Evolutionary conservation across 371 early-diverging fungal species (phyloP).

Genomic region (Rhizopus microsporus): DNA sequence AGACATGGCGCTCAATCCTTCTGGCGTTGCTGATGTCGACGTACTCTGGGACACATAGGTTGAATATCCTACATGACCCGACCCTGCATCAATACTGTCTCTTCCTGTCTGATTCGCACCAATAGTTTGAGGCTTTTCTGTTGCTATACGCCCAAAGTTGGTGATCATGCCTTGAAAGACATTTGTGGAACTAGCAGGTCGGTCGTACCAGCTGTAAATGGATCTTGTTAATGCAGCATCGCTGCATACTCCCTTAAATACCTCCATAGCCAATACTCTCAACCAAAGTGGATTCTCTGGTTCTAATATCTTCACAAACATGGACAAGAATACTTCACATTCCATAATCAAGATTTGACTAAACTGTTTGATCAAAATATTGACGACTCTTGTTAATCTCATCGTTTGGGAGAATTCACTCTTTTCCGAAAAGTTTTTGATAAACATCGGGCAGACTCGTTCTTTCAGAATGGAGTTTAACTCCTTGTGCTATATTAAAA

Average conservation of each 20-base stretch:
- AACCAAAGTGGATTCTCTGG: conserved; percentile 85
- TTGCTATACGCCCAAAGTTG: conserved; percentile 74
- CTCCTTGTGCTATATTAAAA: conserved; percentile 63
- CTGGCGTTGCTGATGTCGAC: conserved; percentile 2
- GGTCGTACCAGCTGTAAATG: conserved; percentile 80
- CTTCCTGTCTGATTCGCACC: conserved; percentile 57
- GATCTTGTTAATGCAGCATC: conserved; percentile 62
- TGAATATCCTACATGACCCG: conserved; percentile 10
- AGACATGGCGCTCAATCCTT: conserved; percentile 44
- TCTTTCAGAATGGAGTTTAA: conserved; percentile 74
- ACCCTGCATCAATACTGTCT: conserved; percentile 41
- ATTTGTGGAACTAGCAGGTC: conserved; percentile 66
- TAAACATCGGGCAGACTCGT: conserved; percentile 84
- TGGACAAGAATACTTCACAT: conserved; percentile 91
- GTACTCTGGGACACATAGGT: conserved; percentile 12
- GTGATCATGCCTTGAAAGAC: conserved; percentile 83
- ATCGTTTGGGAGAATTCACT: conserved; percentile 83
- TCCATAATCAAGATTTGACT: conserved; percentile 77
- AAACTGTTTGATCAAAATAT: conserved; percentile 80
- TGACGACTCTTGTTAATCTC: conserved; percentile 83
- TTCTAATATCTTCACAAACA: conserved; percentile 83
- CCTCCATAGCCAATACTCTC: conserved; percentile 86
- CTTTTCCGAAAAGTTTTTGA: conserved; percentile 87
- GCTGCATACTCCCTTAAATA: conserved; percentile 69
- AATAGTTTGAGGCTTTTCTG: conserved; percentile 76